Evolutionary conservation across 768 basidiomycete genomes (phyloP).

Genomic region (Trichaptum fuscoviolaceum): DNA sequence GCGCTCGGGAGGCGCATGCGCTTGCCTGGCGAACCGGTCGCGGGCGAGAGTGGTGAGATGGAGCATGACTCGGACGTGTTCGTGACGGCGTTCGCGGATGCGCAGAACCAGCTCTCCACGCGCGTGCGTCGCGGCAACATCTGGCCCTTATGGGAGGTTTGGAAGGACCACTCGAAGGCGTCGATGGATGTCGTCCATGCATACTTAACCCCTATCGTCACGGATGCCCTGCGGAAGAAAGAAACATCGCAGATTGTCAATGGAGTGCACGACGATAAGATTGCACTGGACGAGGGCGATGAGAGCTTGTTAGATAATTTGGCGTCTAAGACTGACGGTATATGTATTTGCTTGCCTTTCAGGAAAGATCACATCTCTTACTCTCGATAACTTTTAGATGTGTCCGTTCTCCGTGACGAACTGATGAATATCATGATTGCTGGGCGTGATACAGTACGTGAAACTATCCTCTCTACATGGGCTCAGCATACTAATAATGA

Average conservation of each 20-base stretch:
- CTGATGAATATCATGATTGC: slow-evolving; percentile 15
- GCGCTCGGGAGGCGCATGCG: slow-evolving; percentile 19
- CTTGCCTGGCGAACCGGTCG: slow-evolving; percentile 13
- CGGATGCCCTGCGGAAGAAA: slow-evolving; percentile 13
- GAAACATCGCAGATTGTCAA: background rate
- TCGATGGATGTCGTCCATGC: slow-evolving; percentile 12
- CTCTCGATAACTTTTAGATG: slow-evolving; percentile 1
- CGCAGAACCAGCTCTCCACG: slow-evolving; percentile 5
- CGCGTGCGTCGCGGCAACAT: slow-evolving; percentile 7
- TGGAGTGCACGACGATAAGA: background rate
- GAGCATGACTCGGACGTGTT: slow-evolving; percentile 2
- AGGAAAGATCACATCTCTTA: background rate
- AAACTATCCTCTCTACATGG: background rate
- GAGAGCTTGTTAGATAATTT: slow-evolving; percentile 9
- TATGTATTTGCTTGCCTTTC: slow-evolving; percentile 2
- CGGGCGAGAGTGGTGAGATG: background rate
- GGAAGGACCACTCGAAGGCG: slow-evolving; percentile 11
- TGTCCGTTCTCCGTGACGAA: slow-evolving; percentile 10
- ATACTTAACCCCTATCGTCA: slow-evolving; percentile 14
- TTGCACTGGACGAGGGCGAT: background rate
- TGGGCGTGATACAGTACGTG: slow-evolving; percentile 12
- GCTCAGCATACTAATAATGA: background rate
- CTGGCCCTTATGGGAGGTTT: slow-evolving; percentile 17
- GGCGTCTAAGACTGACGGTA: slow-evolving; percentile 2
- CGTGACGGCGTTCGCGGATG: slow-evolving; percentile 4